Evolutionary conservation across 306 rosid species (phyloP), one percentile per base, ranked within the genome.

Genomic region (Corylus avellana): DNA sequence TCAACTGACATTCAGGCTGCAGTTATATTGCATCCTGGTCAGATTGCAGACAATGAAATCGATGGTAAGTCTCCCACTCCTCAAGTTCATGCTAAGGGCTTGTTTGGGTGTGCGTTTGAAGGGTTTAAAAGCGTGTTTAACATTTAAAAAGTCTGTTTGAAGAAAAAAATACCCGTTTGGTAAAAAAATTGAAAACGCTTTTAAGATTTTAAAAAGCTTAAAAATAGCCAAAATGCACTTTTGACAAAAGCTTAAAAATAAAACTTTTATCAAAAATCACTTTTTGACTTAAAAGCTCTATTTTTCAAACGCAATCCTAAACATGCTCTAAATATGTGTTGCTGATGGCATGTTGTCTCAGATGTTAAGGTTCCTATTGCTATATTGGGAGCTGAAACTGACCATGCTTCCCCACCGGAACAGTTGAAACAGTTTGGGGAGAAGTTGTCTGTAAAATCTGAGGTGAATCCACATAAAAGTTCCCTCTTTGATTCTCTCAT

Each of bases 311-410:
- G 25, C 25, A 22, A 22, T 22, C 25, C 0, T 22, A 22, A 22
- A 22, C 25, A 22, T 22, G 25, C 25, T 22, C 25, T 22, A 58
- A 55, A 39, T 39, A 37, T 17, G 4, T 67, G 51, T 67, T 39
- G 8, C 50, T 2, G 8, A 44, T 67, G 12, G 50, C 29, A 67
- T 67, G 29, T 67, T 67, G 27, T 76, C 72, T 69, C 86, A 90
- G 92, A 78, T 76, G 87, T 86, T n/a, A 88, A 57, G 82, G 81
- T 80, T 83, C 87, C 92, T 32, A 47, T 86, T 77, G 86, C 92
- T 49, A 73, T 88, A 68, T 70, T 86, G 62, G 90, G 86, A 75
- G 89, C 92, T 25, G 89, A 88, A 80, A 70, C 58, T 49, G 91
- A 88, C 75, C 27, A 8, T 47, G 13, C 8, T 50, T 79, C 79